A percentile compares a stretch with the other conserved stretches of the same genome.
Evolutionary conservation across 352 stramenopile species (phyloP).

Genomic region (Globisporangium lucens): DNA sequence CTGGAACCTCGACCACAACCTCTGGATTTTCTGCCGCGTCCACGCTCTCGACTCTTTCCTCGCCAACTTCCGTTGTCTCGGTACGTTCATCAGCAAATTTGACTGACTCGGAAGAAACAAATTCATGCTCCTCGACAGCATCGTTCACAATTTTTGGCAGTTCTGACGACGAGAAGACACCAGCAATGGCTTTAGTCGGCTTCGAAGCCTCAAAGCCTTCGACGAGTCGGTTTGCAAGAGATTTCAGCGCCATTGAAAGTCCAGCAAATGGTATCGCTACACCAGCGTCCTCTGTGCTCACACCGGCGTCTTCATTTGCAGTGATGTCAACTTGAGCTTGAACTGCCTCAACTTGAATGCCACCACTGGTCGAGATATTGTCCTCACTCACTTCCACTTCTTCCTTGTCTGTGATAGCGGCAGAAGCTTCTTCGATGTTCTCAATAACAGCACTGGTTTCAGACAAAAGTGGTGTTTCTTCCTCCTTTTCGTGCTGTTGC

Average conservation of each 20-base stretch:
- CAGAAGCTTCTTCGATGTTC: not conserved
- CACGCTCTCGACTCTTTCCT: not conserved
- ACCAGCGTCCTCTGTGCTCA: slow-evolving; percentile 2
- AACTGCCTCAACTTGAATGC: not conserved
- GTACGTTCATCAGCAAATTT: not conserved
- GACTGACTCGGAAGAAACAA: not conserved
- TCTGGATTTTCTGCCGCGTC: not conserved
- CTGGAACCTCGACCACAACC: not conserved
- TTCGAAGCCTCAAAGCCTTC: slow-evolving; percentile 11
- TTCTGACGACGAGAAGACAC: not conserved
- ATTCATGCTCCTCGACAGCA: not conserved
- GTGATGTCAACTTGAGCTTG: not conserved
- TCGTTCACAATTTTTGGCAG: not conserved
- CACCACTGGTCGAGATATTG: not conserved
- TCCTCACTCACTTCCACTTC: not conserved
- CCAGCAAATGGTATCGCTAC: slow-evolving; percentile 9
- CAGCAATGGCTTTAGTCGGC: not conserved
- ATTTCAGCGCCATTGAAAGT: slow-evolving; percentile 20
- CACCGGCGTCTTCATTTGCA: not conserved
- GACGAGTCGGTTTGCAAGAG: slow-evolving; percentile 14
- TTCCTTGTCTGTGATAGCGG: not conserved
- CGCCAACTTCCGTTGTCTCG: not conserved
- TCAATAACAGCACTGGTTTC: not conserved
- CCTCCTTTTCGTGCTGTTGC: not conserved
- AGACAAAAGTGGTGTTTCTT: not conserved